Evolutionary conservation across 1,139 yeast species (phyloP), one percentile per base, ranked within the genome.

Genomic region (Lizanozyma gosingica): DNA sequence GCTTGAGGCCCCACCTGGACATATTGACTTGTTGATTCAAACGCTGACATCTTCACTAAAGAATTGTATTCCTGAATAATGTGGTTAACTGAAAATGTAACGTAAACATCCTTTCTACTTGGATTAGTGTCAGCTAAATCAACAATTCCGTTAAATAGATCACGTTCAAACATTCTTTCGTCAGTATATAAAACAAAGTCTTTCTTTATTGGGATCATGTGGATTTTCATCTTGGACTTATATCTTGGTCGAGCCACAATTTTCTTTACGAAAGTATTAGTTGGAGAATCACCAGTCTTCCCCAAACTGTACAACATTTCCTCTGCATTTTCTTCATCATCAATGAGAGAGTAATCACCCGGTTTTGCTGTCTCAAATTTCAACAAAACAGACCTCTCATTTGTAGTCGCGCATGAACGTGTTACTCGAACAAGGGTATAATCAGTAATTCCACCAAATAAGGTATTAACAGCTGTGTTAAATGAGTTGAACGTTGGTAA

Each of bases 361-460:
- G 79, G 76, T 43, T 59, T 64, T 0, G 78, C 76, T 1, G 80
- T 71, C 51, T 76, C 82, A 39, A 76, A 57, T 48, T 76, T 76
- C 36, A 76, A 56, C 3, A 75, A 58, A 4, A 68, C 62, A 11
- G 78, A 67, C 1, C 79, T 78, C 17, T 74, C 76, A 34, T 57
- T 55, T 45, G 73, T 78, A 33, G 64, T 63, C 4, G 78, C 72
- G 4, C 80, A 74, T 1, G 79, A 75, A 43, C 80, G 57, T 1
- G 81, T 74, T 4, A 76, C 72, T 41, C 82, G 57, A 4, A 76
- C 61, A 18, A 76, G 50, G 0, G 78, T 63, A 50, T 63, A 76
- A 14, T 67, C 65, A 4, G 55, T 54, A 6, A 63, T 40, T 6
- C 29, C 29, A 1, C 67, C 66, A 50, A 75, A 76, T 8, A 73